A percentile compares a stretch with the other conserved stretches of the same genome.
Conservation (phyloP, 106 monocot species). For the Triglochin maritima region DNA sequence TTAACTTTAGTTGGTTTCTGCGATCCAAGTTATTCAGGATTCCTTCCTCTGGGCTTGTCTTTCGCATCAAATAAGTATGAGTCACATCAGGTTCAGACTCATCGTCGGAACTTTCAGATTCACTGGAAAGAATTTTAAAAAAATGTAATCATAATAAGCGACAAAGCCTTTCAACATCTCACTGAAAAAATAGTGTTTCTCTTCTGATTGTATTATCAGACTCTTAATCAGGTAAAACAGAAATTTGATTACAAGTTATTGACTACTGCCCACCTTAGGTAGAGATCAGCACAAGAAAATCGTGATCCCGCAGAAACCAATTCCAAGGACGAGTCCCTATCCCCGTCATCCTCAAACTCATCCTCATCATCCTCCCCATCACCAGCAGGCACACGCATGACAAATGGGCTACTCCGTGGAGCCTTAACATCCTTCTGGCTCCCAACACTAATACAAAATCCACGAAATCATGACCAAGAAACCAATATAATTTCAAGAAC, state of each 20-base stretch:
- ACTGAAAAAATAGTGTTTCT: background rate
- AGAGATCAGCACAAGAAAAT: constrained; percentile 30
- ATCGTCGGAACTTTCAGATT: constrained; percentile 50
- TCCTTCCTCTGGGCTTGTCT: constrained; percentile 39
- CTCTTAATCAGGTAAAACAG: background rate
- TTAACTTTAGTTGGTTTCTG: constrained; percentile 40
- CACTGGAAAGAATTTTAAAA: constrained; percentile 31
- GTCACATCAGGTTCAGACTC: constrained; percentile 12
- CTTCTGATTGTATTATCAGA: background rate
- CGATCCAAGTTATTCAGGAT: constrained; percentile 47
- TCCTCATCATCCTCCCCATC: constrained; percentile 13
- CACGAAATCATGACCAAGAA: background rate
- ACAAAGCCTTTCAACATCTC: background rate
- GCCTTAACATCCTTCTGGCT: background rate
- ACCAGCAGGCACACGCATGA: constrained; percentile 27
- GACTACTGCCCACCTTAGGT: background rate
- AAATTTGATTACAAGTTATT: background rate
- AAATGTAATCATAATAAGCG: background rate
- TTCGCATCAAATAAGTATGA: constrained; percentile 32
- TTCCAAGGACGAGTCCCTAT: constrained; percentile 1
- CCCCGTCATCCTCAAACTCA: too few relatives aligned
- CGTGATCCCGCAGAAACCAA: constrained; percentile 19
- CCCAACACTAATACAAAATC: background rate
- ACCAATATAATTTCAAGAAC: background rate
- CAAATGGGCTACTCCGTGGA: constrained; percentile 14